These are phyloP conservation scores for Xylaria nigripes DNA, from an alignment of 495 filamentous ascomycete genomes.

Conservation along the genomic window DNA sequence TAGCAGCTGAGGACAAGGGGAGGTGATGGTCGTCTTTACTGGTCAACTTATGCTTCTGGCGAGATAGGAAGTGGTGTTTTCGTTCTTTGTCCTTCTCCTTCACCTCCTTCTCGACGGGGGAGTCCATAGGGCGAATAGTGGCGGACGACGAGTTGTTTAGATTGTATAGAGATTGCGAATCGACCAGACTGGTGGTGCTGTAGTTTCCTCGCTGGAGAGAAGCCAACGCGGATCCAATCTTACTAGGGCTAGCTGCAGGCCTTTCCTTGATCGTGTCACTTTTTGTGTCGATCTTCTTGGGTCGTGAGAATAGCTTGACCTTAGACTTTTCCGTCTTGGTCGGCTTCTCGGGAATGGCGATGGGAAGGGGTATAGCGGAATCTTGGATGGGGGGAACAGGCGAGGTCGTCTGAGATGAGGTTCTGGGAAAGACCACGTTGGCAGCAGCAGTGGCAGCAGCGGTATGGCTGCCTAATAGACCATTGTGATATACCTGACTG, in stretches of 20 bases:
- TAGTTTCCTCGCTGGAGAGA: slow-evolving; percentile 60
- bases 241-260: slow-evolving; percentile 72
- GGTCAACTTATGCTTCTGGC: slow-evolving; percentile 86
- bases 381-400: slow-evolving; percentile 37
- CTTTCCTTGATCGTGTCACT: slow-evolving; percentile 58
- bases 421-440: slow-evolving; percentile 75
- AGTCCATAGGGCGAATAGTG: slow-evolving; percentile 54
- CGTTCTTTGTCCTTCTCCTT: slow-evolving; percentile 57
- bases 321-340: slow-evolving; percentile 72
- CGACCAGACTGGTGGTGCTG: slow-evolving; percentile 68
- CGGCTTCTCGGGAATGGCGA: slow-evolving; percentile 53
- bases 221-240: slow-evolving; percentile 55
- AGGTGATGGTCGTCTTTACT: slow-evolving; percentile 71
- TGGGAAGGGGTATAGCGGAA: slow-evolving; percentile 23
- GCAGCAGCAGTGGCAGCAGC: slow-evolving; percentile 74
- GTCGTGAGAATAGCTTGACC: slow-evolving; percentile 86
- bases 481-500: slow-evolving; percentile 55
- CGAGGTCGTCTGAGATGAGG: slow-evolving; percentile 41
- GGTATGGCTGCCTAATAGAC: slow-evolving; percentile 54
- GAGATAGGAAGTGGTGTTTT: slow-evolving; percentile 76
- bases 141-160: slow-evolving; percentile 76
- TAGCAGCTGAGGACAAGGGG: slow-evolving; percentile 78
- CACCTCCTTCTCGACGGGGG: slow-evolving; percentile 24
- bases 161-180: slow-evolving; percentile 72
- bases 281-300: slow-evolving; percentile 70